Base-by-base conservation (phyloP, 805 yeast species). In the Diddensiella caesifluorescens region DNA sequence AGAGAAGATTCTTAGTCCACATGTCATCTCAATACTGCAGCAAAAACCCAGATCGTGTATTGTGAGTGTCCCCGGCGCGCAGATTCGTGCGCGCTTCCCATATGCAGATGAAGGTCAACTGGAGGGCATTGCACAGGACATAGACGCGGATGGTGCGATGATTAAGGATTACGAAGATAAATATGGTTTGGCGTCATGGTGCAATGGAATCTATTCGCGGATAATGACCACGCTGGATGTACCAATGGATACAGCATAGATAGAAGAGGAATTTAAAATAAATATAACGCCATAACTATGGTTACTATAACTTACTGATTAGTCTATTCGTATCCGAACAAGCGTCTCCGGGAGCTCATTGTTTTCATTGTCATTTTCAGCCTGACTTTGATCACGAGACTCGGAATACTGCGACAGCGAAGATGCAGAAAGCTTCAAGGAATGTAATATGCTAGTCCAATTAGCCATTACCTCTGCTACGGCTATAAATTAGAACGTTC, bases 371-470 rank as follows among this genome's bases (percentile, higher is more conserved):
- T 71, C 71, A 42, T 68, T 68, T 43, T 71, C 77, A 32, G 60
- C 60, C 13, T 67, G 64, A 1, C 65, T 52, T n/a, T n/a, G n/a
- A n/a, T n/a, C n/a, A n/a, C n/a, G n/a, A 29, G 19, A 13, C 15
- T 29, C 32, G 15, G 19, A 7, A 42, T 75, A 69, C 33, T 67
- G 69, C 45, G 68, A 71, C 53, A 20, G 76, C 67, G 48, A 39
- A 5, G 50, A 51, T 2, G 70, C 63, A 0, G 87, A 87, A 50
- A 82, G 60, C 7, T 81, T 72, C 0, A 80, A 73, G 2, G 83
- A 72, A 44, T 75, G 67, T 15, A 77, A 63, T 15, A 81, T 79
- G 43, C 73, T 75, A 42, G 73, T 71, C 89, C 89, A 81, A 50
- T 78, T 80, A 2, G 75, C 67, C 52, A 83, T 67, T 1, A 81